Evolutionary conservation across 1,139 yeast species (phyloP).

Genomic region (Hemisphaericaspora lyxosophila): DNA sequence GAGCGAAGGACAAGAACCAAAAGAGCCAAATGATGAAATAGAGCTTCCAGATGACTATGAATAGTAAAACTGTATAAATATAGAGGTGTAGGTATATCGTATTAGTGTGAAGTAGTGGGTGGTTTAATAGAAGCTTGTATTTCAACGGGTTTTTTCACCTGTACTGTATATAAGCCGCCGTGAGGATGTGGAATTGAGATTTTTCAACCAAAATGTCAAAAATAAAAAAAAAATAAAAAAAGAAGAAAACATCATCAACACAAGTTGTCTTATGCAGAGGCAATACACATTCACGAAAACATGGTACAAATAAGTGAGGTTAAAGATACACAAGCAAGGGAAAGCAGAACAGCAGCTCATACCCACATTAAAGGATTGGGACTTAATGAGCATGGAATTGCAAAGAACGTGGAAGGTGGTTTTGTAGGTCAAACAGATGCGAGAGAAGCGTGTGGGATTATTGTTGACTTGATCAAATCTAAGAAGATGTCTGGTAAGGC

Average conservation of each 20-base stretch:
- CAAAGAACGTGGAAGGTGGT: constrained; percentile 86
- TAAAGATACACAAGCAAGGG: constrained; percentile 56
- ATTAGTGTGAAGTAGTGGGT: not conserved
- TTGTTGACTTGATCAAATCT: constrained; percentile 90
- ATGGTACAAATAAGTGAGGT: constrained; percentile 90
- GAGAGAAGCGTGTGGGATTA: constrained; percentile 95
- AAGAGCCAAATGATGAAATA: constrained; percentile 82
- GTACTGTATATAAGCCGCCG: not conserved
- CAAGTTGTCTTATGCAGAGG: not conserved
- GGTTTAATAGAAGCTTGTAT: not conserved
- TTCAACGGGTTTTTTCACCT: not conserved
- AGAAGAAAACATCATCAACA: not conserved
- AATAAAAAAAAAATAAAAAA: not conserved
- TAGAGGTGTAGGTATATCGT: not conserved
- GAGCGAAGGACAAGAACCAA: constrained; percentile 96
- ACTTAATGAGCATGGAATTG: constrained; percentile 84
- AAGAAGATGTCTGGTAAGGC: constrained; percentile 96
- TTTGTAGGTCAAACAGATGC: constrained; percentile 95
- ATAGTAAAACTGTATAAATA: not conserved
- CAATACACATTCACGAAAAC: not conserved
- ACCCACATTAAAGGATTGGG: constrained; percentile 97
- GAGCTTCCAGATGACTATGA: constrained; percentile 51
- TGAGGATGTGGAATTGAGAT: not conserved
- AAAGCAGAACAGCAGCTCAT: constrained; percentile 90
- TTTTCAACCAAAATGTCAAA: not conserved